Evolutionary conservation across 805 yeast genomes (phyloP), one percentile per base, ranked within the genome.

Genomic region (Kuraishia capsulata): DNA sequence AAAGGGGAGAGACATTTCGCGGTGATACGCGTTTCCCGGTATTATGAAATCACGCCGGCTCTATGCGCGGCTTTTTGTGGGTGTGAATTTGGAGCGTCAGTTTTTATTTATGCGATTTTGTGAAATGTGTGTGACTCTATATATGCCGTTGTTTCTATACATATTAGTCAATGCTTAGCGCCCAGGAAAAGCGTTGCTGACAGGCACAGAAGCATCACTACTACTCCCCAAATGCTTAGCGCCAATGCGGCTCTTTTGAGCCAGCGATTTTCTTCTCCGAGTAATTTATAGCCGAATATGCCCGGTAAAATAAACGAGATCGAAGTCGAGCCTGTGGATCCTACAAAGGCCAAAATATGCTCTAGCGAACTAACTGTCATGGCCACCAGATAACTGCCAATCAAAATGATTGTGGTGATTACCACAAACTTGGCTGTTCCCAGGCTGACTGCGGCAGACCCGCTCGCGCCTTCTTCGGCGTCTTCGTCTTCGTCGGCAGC

Each of bases 221-320:
- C 40, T 4, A 78, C 47, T 2, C 96, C 96, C 80, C 86, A 87
- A 18, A 70, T 43, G 1, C 71, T 63, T 48, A 88, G 65, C 0
- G 60, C 63, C 42, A 81, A 54, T 18, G 87, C 76, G n/a, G 67
- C 61, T 37, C 53, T 56, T 47, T 70, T 72, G 39, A 71, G 52
- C 9, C 36, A 33, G 13, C n/a, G 26, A 39, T 42, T 20, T 16
- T 65, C 70, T 4, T 73, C 60, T n/a, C 76, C 81, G 39, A 84
- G 71, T 42, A 88, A 65, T 48, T 73, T 78, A 59, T 73, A 86
- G 3, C 90, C 95, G 53, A 88, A 86, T 18, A 86, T 62, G 0
- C 96, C 96, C 0, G 97, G 97, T 35, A 88, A 66, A 21, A 86
- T 87, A 53, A 88, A 88, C 10, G 96, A 87, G 37, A 89, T 87